phyloP scores from a whole-genome alignment of 1,284 basidiomycete genomes.

The Naganishia sp. region DNA sequence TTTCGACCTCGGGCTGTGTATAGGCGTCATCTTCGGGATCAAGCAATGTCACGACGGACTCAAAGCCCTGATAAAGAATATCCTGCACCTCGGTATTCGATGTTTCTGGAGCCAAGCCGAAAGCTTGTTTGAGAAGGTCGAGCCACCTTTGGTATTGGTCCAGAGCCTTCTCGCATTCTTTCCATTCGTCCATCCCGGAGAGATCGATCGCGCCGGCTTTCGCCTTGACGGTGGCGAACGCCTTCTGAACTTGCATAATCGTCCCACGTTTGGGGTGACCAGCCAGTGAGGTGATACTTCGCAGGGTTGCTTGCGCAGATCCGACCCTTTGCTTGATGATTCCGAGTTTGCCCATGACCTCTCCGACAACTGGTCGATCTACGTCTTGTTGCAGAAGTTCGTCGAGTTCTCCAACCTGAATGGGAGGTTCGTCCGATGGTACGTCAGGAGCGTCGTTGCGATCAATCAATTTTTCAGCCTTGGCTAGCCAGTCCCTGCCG shows the following conservation, averaged over 20 bases:
- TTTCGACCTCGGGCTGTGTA: slow-evolving; percentile 2
- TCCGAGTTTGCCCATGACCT: slow-evolving; percentile 27
- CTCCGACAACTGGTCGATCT: slow-evolving; percentile 27
- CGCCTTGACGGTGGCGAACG: slow-evolving; percentile 20
- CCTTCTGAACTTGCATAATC: slow-evolving; percentile 23
- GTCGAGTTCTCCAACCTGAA: slow-evolving; percentile 28
- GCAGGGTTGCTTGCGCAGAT: slow-evolving; percentile 10
- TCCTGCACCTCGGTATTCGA: slow-evolving; percentile 15
- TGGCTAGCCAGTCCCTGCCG: slow-evolving; percentile 26
- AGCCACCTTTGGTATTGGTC: slow-evolving; percentile 29
- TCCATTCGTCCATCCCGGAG: slow-evolving; percentile 26
- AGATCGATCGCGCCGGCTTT: slow-evolving; percentile 29
- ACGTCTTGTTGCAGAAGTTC: slow-evolving; percentile 15
- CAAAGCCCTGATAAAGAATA: slow-evolving; percentile 3
- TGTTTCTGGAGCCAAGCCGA: slow-evolving; percentile 18
- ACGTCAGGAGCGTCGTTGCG: slow-evolving; percentile 5
- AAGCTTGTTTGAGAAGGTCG: slow-evolving; percentile 10
- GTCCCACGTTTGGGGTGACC: slow-evolving; percentile 22
- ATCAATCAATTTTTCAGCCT: slow-evolving; percentile 26
- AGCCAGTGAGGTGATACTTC: slow-evolving; percentile 20
- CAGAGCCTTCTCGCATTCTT: slow-evolving; percentile 9
- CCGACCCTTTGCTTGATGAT: slow-evolving; percentile 21
- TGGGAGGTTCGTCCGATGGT: slow-evolving; percentile 16
- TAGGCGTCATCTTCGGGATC: slow-evolving; percentile 25
- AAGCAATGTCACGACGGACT: slow-evolving; percentile 11